A percentile compares a stretch with the other conserved stretches of the same genome.
Conservation (phyloP, 495 filamentous ascomycete genomes). For the Neurospora sp. region DNA sequence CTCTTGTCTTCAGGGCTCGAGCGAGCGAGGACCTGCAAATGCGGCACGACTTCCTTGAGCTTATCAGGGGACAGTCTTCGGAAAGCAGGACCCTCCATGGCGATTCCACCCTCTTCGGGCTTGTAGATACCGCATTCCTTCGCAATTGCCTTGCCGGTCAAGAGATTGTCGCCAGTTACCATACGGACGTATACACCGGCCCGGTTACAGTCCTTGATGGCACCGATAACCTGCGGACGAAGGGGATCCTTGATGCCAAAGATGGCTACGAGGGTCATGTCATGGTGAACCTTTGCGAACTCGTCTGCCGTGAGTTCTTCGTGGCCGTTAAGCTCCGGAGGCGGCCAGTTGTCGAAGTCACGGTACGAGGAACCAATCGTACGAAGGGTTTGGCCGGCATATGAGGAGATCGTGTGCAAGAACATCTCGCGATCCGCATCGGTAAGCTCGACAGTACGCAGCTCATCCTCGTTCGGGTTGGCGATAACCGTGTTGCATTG, state of each 20-base stretch:
- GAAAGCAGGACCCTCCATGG: conserved; percentile 83
- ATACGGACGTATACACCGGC: conserved; percentile 81
- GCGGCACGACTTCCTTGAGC: conserved; percentile 61
- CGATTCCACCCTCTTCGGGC: conserved; percentile 55
- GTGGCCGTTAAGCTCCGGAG: conserved; percentile 62
- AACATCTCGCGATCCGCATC: conserved; percentile 48
- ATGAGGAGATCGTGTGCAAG: conserved; percentile 56
- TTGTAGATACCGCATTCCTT: conserved; percentile 78
- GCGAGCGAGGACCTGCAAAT: conserved; percentile 71
- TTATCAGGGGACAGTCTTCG: conserved; percentile 58
- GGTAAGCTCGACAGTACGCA: conserved; percentile 45
- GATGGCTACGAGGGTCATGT: conserved; percentile 72
- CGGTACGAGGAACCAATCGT: conserved; percentile 83
- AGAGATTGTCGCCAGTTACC: conserved; percentile 82
- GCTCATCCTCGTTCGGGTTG: conserved; percentile 49
- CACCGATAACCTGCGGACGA: conserved; percentile 65
- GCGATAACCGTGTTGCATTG: conserved; percentile 59
- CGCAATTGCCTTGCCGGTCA: conserved; percentile 75
- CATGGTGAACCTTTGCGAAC: conserved; percentile 62
- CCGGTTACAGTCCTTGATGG: conserved; percentile 62
- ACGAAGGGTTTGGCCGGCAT: conserved; percentile 73
- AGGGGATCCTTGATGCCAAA: conserved; percentile 86
- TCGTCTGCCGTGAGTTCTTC: conserved; percentile 49
- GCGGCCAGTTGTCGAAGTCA: conserved; percentile 87
- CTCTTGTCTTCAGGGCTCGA: conserved; percentile 85